A percentile compares a stretch with the other conserved stretches of the same genome.
Evolutionary conservation across 192 early-diverging fungal genomes (phyloP).

Genomic region (Backusella luteola): DNA sequence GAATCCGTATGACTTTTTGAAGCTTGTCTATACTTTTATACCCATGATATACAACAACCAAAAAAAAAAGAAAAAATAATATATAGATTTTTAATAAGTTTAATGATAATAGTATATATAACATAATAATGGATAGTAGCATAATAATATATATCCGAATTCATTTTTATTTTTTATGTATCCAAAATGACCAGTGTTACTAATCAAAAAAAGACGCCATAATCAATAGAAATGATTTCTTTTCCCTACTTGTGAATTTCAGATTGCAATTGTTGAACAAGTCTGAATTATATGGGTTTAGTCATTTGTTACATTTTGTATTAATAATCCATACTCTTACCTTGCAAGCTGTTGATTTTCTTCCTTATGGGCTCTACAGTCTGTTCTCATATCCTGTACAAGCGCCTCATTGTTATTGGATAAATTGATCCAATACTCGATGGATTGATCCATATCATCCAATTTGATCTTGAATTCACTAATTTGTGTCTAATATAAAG

Average conservation of each 20-base stretch:
- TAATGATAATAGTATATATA: too few relatives aligned
- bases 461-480: neutral
- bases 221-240: neutral
- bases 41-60: too few relatives aligned
- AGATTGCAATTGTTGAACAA: slow-evolving; percentile 14
- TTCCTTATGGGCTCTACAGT: slow-evolving; percentile 7
- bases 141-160: too few relatives aligned
- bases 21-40: too few relatives aligned
- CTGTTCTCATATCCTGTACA: slow-evolving; percentile 15
- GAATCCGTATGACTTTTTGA: too few relatives aligned
- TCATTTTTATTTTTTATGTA: too few relatives aligned
- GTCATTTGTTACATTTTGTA: neutral
- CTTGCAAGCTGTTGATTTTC: slow-evolving; percentile 12
- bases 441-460: neutral
- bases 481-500: neutral
- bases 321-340: neutral
- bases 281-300: neutral
- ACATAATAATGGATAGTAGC: too few relatives aligned
- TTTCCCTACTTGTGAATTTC: slow-evolving; percentile 16
- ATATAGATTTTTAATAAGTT: too few relatives aligned
- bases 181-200: too few relatives aligned
- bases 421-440: slow-evolving; percentile 9
- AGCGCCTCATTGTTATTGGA: slow-evolving; percentile 1
- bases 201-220: neutral
- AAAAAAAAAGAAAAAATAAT: too few relatives aligned